Evolutionary conservation across 1,284 basidiomycete species (phyloP).

Genomic region (Leccinum proliferum): DNA sequence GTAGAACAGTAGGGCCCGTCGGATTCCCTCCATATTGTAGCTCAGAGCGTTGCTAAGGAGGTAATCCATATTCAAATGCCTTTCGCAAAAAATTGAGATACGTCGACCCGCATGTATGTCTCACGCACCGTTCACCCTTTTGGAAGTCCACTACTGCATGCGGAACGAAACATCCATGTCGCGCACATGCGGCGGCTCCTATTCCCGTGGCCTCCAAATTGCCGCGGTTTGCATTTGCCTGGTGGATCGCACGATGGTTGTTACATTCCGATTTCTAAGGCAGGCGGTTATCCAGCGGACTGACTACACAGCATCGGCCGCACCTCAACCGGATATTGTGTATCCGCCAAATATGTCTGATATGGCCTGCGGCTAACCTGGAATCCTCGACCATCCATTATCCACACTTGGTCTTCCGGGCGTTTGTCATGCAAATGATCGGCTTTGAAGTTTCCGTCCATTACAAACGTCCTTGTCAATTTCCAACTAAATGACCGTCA

Average conservation of each 20-base stretch:
- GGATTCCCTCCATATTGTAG: neutral
- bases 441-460: constrained; percentile 16
- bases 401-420: neutral
- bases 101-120: neutral
- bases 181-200: constrained; percentile 14
- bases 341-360: neutral
- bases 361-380: neutral
- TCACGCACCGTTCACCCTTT: constrained; percentile 5
- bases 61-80: neutral
- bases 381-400: constrained; percentile 10
- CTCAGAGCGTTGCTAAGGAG: neutral
- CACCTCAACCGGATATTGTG: neutral
- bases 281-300: neutral
- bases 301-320: neutral
- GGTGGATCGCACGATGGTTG: constrained; percentile 4
- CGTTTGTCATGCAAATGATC: constrained; percentile 4
- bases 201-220: constrained; percentile 8
- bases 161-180: constrained; percentile 17
- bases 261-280: constrained; percentile 3
- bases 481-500: constrained; percentile 1
- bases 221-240: neutral
- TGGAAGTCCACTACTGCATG: constrained; percentile 1
- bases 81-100: neutral
- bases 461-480: neutral
- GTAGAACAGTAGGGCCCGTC: neutral